Conservation (phyloP, 2,329 filamentous ascomycete genomes). For the Allantophomopsis lycopodina region DNA sequence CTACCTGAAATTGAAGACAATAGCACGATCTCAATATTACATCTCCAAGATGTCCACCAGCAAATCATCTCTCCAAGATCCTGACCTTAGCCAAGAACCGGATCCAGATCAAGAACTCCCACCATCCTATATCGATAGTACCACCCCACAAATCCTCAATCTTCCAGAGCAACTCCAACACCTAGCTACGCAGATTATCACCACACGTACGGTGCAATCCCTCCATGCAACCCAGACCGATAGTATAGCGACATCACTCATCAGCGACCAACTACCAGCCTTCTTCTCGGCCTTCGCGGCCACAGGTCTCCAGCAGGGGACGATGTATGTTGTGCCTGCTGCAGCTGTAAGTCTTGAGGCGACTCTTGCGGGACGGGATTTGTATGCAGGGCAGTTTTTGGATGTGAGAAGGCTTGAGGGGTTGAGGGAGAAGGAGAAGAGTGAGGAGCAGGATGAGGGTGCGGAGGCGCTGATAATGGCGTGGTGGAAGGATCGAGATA, state of each 20-base stretch:
- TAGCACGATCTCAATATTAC: too few relatives aligned
- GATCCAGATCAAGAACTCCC: too few relatives aligned
- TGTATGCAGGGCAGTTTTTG: slow-evolving; percentile 7
- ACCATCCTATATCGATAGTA: neutral
- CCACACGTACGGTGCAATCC: neutral
- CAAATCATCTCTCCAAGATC: too few relatives aligned
- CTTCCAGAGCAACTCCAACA: neutral
- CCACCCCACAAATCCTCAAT: neutral
- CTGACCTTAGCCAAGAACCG: too few relatives aligned
- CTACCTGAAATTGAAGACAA: too few relatives aligned
- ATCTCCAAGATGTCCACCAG: too few relatives aligned
- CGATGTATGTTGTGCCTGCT: slow-evolving; percentile 13
- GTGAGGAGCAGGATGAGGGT: too few relatives aligned
- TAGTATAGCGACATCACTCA: neutral
- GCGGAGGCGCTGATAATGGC: too few relatives aligned
- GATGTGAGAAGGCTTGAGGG: slow-evolving; percentile 6
- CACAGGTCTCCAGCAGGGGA: slow-evolving; percentile 9
- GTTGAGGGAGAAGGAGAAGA: slow-evolving; percentile 9
- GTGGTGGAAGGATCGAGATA: slow-evolving; percentile 12
- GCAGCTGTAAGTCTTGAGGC: slow-evolving; percentile 9
- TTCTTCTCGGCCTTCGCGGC: slow-evolving; percentile 14
- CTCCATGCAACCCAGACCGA: neutral
- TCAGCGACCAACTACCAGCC: slow-evolving; percentile 6
- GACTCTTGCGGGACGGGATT: slow-evolving; percentile 11
- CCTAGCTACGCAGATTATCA: neutral